Evolutionary conservation across 257 asterid species (phyloP).

Genomic region (Eucommia ulmoides): DNA sequence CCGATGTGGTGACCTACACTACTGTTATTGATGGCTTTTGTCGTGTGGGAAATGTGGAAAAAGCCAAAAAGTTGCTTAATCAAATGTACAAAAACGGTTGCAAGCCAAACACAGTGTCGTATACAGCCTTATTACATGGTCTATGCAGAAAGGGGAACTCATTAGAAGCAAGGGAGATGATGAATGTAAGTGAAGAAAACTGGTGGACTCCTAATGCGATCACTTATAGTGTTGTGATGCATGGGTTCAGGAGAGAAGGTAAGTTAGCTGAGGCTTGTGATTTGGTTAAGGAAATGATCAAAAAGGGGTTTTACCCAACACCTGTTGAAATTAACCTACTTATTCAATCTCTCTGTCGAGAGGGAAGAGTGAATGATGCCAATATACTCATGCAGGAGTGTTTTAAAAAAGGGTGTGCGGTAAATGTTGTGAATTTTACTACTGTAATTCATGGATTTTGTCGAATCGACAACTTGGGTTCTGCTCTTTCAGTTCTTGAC

Average conservation of each 20-base stretch:
- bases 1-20: slow-evolving; percentile 95
- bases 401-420: slow-evolving; percentile 65
- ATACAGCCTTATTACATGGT: slow-evolving; percentile 69
- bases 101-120: slow-evolving; percentile 76
- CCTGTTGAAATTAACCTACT: slow-evolving; percentile 79
- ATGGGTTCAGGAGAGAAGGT: slow-evolving; percentile 89
- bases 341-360: slow-evolving; percentile 59
- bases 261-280: slow-evolving; percentile 69
- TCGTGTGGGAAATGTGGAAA: slow-evolving; percentile 41
- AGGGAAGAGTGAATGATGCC: slow-evolving; percentile 41
- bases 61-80: slow-evolving; percentile 61
- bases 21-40: slow-evolving; percentile 72
- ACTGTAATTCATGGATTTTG: slow-evolving; percentile 84
- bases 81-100: slow-evolving; percentile 82
- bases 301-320: slow-evolving; percentile 55
- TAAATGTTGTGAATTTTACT: slow-evolving; percentile 79
- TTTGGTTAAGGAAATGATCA: slow-evolving; percentile 57
- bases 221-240: slow-evolving; percentile 75
- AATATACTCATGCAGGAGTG: slow-evolving; percentile 70
- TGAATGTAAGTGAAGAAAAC: slow-evolving; percentile 61
- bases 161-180: slow-evolving; percentile 70
- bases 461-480: slow-evolving; percentile 50
- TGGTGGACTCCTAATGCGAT: slow-evolving; percentile 88
- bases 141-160: slow-evolving; percentile 68
- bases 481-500: slow-evolving; percentile 84